Base-by-base conservation (phyloP, 2,329 filamentous ascomycete genomes). In the Acephala macrosclerotiorum region DNA sequence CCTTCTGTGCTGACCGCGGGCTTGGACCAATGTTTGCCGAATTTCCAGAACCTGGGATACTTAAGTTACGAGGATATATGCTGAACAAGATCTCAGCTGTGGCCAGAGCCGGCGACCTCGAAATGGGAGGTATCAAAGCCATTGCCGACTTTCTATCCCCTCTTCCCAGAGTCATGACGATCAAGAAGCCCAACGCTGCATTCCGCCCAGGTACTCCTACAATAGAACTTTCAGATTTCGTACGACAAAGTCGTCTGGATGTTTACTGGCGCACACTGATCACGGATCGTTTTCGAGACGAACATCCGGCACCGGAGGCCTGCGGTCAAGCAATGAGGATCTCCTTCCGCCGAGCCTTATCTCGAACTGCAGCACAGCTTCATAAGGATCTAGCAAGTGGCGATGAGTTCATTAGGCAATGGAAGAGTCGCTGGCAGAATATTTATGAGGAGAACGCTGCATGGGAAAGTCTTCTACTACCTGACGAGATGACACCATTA, bases 261-360 rank as follows among this genome's bases (percentile, higher is more conserved):
- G 4, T n/a, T 20, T 55, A 53, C 51, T 55, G 22, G 51, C 22
- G 51, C 11, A 55, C 51, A 3, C 8, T 55, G 51, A 29, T 55
- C 16, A 55, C 51, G 11, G 51, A 55, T 55, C 25, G 51, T 55
- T 55, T 55, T 20, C 7, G n/a, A 29, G 22, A 33, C 11, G 11
- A 55, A 16, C 51, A 55, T 18, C 51, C 51, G 2, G 51, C 51
- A 33, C 51, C 51, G 33, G 22, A 29, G 22, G 14, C 29, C 40
- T 42, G 40, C 18, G 40, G 40, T 16, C 47, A 53, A 22, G 47
- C 47, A 20, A 53, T 53, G 47, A 53, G 47, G 26, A 53, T 53
- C 16, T 53, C 47, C 18, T 53, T 53, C 26, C 47, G 47, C n/a
- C 16, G 47, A 53, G 4, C 18, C 26, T 25, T 53, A 22, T 53